Evolutionary conservation across 495 filamentous ascomycete genomes (phyloP).

Genomic region (Tetracladium setigerum): DNA sequence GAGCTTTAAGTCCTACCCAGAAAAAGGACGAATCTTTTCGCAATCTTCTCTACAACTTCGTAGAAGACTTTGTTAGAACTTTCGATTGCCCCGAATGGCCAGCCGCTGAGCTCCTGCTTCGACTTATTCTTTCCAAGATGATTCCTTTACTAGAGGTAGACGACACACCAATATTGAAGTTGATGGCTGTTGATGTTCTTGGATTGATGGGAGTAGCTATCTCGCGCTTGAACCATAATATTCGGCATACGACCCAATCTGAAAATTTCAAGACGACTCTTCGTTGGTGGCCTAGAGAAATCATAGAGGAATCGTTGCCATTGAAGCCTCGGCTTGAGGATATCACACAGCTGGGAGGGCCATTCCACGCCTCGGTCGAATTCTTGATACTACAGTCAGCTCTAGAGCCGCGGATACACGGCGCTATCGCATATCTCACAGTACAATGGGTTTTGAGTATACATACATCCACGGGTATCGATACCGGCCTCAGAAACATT

Average conservation of each 20-base stretch:
- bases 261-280: slow-evolving; percentile 54
- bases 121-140: slow-evolving; percentile 65
- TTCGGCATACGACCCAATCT: slow-evolving; percentile 36
- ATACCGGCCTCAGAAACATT: no score
- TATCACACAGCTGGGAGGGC: slow-evolving; percentile 63
- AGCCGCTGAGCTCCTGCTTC: slow-evolving; percentile 71
- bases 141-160: slow-evolving; percentile 62
- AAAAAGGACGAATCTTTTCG: slow-evolving; percentile 84
- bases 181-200: slow-evolving; percentile 83
- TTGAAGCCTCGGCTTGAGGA: slow-evolving; percentile 55
- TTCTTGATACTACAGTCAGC: slow-evolving; percentile 58
- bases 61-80: slow-evolving; percentile 80
- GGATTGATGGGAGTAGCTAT: slow-evolving; percentile 86
- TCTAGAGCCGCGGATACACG: slow-evolving; percentile 64
- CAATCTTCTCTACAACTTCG: slow-evolving; percentile 85
- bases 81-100: slow-evolving; percentile 86
- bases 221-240: slow-evolving; percentile 63
- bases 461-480: no score
- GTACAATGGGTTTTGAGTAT: slow-evolving; percentile 65
- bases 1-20: slow-evolving; percentile 77
- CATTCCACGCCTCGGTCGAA: slow-evolving; percentile 71
- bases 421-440: slow-evolving; percentile 68
- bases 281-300: slow-evolving; percentile 51
- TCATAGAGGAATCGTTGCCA: slow-evolving; percentile 64
- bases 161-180: slow-evolving; percentile 57